Evolutionary conservation across 2,329 filamentous ascomycete genomes (phyloP).

Genomic region (Tolypocladium tropicale): DNA sequence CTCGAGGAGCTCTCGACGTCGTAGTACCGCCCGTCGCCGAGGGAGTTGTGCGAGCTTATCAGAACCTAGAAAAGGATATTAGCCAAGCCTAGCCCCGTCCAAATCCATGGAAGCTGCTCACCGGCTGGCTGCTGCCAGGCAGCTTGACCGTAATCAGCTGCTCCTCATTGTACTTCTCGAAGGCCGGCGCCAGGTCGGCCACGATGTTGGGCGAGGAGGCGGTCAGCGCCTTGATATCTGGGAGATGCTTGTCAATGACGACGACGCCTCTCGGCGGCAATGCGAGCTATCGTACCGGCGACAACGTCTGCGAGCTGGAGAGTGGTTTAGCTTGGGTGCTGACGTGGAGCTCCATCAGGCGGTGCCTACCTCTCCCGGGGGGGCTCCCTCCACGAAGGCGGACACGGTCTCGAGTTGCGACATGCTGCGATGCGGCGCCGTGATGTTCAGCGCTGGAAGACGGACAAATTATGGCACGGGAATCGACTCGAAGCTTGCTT

Average conservation of each 20-base stretch:
- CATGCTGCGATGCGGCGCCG: conserved; percentile 14
- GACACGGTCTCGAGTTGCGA: conserved; percentile 43
- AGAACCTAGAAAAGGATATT: conserved; percentile 48
- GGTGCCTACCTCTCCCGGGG: conserved; percentile 79
- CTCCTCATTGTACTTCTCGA: conserved; percentile 92
- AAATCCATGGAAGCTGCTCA: conserved; percentile 11
- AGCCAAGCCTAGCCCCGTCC: conserved; percentile 4
- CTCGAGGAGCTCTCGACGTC: conserved; percentile 81
- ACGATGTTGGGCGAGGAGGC: conserved; percentile 57
- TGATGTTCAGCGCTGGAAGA: not conserved
- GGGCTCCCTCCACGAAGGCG: conserved; percentile 86
- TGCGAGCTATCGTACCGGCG: conserved; percentile 48
- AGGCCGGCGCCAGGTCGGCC: conserved; percentile 67
- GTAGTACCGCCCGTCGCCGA: conserved; percentile 77
- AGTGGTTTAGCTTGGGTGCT: conserved; percentile 17
- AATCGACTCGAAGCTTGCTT: not conserved
- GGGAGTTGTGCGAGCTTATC: conserved; percentile 75
- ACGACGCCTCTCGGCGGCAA: not conserved
- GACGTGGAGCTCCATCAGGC: conserved; percentile 7
- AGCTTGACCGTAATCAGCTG: conserved; percentile 86
- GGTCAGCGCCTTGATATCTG: conserved; percentile 86
- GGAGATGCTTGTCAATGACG: not conserved
- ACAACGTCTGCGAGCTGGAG: conserved; percentile 75
- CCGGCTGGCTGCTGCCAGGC: conserved; percentile 64
- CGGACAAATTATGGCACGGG: not conserved